phyloP scores from a whole-genome alignment of 148 eudicot genomes.

The Heliosperma pusillum region DNA sequence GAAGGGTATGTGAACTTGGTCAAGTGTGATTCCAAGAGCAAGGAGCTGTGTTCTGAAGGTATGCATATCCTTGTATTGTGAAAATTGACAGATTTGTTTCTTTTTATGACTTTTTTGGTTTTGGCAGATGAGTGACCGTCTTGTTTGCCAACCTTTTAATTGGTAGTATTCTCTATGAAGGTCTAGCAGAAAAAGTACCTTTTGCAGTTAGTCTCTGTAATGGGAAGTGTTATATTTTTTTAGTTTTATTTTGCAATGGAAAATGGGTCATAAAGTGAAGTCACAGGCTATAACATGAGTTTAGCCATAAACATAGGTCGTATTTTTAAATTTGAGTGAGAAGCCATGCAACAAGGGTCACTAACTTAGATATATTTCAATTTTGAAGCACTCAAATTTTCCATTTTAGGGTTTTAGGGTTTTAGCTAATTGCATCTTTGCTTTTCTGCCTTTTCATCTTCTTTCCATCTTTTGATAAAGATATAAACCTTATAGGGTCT shows the following conservation, averaged over 20 bases:
- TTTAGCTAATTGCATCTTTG: too few relatives aligned
- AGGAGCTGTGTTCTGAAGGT: constrained; percentile 42
- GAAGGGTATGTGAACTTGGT: constrained; percentile 48
- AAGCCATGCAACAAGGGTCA: background rate
- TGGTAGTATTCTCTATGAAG: background rate
- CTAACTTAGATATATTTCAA: too few relatives aligned
- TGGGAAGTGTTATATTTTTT: background rate
- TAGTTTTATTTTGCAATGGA: background rate
- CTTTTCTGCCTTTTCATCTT: too few relatives aligned
- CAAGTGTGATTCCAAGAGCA: constrained; percentile 31
- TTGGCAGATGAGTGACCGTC: background rate
- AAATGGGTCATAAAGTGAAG: background rate
- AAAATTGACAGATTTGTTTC: background rate
- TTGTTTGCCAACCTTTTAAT: background rate
- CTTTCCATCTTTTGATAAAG: too few relatives aligned
- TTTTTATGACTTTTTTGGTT: background rate
- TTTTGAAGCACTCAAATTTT: too few relatives aligned
- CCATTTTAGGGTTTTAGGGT: too few relatives aligned
- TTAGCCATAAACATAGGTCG: background rate
- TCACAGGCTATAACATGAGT: background rate
- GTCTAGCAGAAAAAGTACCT: background rate
- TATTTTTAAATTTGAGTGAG: background rate
- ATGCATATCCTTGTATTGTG: constrained; percentile 12
- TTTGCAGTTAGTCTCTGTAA: background rate
- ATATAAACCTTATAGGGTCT: too few relatives aligned